phyloP scores from a whole-genome alignment of 2,329 filamentous ascomycete species.

The Pseudogymnoascus sp. region DNA sequence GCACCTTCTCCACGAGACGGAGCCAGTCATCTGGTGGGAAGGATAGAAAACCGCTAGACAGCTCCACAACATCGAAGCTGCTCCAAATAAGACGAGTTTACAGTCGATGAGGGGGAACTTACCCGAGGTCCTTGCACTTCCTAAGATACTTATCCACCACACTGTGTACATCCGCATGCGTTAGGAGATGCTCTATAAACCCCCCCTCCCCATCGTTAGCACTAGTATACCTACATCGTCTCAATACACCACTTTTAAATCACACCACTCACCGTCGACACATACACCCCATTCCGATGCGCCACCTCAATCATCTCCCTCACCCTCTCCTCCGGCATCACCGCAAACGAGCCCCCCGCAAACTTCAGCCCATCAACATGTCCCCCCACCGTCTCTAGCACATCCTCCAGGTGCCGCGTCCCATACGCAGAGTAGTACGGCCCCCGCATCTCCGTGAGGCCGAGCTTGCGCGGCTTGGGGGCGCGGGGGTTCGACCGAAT shows the following conservation, averaged over 20 bases:
- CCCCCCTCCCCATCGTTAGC: slow-evolving; percentile 34
- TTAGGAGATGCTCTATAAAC: slow-evolving; percentile 47
- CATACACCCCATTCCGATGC: slow-evolving; percentile 43
- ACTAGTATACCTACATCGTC: not conserved
- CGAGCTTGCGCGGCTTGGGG: slow-evolving; percentile 41
- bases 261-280: slow-evolving; percentile 38
- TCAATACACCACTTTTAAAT: not conserved
- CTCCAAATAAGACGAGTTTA: not conserved
- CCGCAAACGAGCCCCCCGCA: slow-evolving; percentile 44
- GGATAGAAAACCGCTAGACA: slow-evolving; percentile 47
- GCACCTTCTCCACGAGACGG: slow-evolving; percentile 40
- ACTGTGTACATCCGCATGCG: slow-evolving; percentile 36
- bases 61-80: slow-evolving; percentile 47
- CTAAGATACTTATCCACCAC: slow-evolving; percentile 45
- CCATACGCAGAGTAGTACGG: slow-evolving; percentile 51
- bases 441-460: slow-evolving; percentile 48
- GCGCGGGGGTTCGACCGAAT: slow-evolving; percentile 41
- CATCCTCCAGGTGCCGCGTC: slow-evolving; percentile 43
- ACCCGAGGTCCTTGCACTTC: slow-evolving; percentile 45
- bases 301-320: slow-evolving; percentile 43
- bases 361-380: slow-evolving; percentile 51
- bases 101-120: slow-evolving; percentile 10
- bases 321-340: slow-evolving; percentile 40
- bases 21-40: slow-evolving; percentile 48
- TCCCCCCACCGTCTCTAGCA: slow-evolving; percentile 48